Evolutionary conservation across 1,139 yeast species (phyloP).

Genomic region (Debaryomyces fabryi): DNA sequence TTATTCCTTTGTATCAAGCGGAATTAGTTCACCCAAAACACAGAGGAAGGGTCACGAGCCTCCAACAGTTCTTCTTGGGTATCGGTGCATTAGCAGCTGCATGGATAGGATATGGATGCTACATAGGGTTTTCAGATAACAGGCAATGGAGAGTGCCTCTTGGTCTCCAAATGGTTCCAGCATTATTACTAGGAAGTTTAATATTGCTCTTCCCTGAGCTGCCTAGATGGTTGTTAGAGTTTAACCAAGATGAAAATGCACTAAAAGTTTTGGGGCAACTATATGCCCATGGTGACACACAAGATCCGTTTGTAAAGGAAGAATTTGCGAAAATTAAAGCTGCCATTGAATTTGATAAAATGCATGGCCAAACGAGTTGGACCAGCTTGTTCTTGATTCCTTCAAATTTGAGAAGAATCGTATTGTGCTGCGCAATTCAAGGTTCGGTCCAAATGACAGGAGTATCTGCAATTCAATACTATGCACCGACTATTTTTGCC

Average conservation of each 20-base stretch:
- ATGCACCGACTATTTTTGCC: background rate
- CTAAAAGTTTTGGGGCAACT: constrained; percentile 24
- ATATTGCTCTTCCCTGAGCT: constrained; percentile 24
- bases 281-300: constrained; percentile 3
- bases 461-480: background rate
- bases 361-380: constrained; percentile 3
- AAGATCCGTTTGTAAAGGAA: constrained; percentile 5
- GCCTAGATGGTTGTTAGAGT: constrained; percentile 25
- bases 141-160: constrained; percentile 26
- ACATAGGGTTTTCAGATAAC: constrained; percentile 26
- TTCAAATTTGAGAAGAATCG: constrained; percentile 1
- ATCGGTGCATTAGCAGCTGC: constrained; percentile 69
- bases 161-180: constrained; percentile 30
- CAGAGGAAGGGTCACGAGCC: constrained; percentile 67
- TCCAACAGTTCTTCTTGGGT: constrained; percentile 68
- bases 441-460: constrained; percentile 2
- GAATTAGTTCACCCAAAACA: constrained; percentile 45
- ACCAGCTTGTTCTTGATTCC: background rate
- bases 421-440: constrained; percentile 4
- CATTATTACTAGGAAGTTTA: constrained; percentile 20
- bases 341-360: constrained; percentile 5
- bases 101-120: constrained; percentile 71
- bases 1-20: constrained; percentile 25
- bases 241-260: constrained; percentile 21
- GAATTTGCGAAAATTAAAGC: constrained; percentile 1